Evolutionary conservation across 2,329 filamentous ascomycete genomes (phyloP), one percentile per base, ranked within the genome.

Genomic region (Colletotrichum shisoi): DNA sequence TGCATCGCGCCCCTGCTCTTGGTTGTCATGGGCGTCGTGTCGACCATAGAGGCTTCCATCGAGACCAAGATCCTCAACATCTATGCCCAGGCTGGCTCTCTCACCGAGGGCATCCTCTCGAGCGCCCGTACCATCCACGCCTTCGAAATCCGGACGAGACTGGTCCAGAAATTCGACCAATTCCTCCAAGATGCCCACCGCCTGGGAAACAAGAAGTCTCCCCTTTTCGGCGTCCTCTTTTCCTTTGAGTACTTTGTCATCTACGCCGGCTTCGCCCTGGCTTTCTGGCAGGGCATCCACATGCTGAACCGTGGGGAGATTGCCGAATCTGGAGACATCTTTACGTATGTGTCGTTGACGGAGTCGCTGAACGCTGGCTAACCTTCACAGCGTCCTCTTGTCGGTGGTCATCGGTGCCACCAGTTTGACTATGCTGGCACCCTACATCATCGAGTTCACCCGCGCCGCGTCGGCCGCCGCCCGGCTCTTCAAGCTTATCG

Each of bases 281-380:
- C 79, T 8, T 83, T 82, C 59, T 83, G 80, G 80, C 80, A 82
- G 63, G 81, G 80, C 9, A 71, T 81, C 42, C 73, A 71, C 34
- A 77, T 82, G 74, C 72, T 77, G 17, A 71, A 74, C 11, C 72
- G 71, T 1, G 79, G 79, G 13, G 77, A 80, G 60, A 78, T 82
- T 31, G 45, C 69, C 1, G 71, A 75, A 8, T 72, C 76, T 6
- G 80, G 80, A 12, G 73, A 75, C 12, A 78, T 82, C 34, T 79
- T 82, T 40, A 80, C 75, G 75, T 78, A 65, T 56, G 76, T 71
- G 19, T 39, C 1, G 6, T 39, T 12, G 13, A 13, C 31, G 3
- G 4, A 19, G 8, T 17, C 2, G 4, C n/a, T 2, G 11, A 7
- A 1, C 21, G 9, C 12, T 12, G 39, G 3, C 48, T 67, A 48